Base-by-base conservation (phyloP, 176 grass and related monocot species). In the Poa annua region DNA sequence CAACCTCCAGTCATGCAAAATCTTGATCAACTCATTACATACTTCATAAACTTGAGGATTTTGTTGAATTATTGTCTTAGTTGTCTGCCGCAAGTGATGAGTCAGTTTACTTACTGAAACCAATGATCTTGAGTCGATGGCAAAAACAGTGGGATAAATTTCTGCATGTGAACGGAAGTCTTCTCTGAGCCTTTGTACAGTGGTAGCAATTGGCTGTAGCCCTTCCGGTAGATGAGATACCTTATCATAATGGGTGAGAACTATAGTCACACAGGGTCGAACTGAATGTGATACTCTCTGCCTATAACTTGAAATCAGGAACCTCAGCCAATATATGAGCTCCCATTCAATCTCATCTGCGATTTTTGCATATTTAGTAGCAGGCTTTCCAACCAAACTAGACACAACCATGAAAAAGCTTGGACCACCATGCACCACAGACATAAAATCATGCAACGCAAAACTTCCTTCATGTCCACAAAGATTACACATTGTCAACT, bases 61-160 rank as follows among this genome's bases (percentile, higher is more conserved):
- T 85, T 81, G 85, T 78, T 98, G 92, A 51, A 92, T 68, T 65
- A 98, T 89, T 47, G 92, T 98, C 86, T 90, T 95, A n/a, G 74
- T 73, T 66, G 78, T 92, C 65, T 83, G 88, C 1, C 91, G 39
- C 81, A 98, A 35, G 75, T 95, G 91, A 35, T 86, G 92, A 68
- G 80, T 81, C 16, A 98, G 83, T 86, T 80, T 98, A 54, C 89
- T 98, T 78, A 95, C 88, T 11, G 90, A 95, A 75, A 88, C 77
- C 22, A 82, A 80, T 29, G 96, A 95, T 91, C 96, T 95, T 66
- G 92, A 91, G 82, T 98, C 96, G 17, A 98, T 85, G 1, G 85
- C 85, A 63, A 98, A 98, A 81, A 95, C 89, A 71, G 92, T 98
- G 48, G 96, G 90, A 65, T 93, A 93, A 80, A 98, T 87, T 79